phyloP scores from a whole-genome alignment of 2,329 filamentous ascomycete species.

The Hypoxylon sp. region DNA sequence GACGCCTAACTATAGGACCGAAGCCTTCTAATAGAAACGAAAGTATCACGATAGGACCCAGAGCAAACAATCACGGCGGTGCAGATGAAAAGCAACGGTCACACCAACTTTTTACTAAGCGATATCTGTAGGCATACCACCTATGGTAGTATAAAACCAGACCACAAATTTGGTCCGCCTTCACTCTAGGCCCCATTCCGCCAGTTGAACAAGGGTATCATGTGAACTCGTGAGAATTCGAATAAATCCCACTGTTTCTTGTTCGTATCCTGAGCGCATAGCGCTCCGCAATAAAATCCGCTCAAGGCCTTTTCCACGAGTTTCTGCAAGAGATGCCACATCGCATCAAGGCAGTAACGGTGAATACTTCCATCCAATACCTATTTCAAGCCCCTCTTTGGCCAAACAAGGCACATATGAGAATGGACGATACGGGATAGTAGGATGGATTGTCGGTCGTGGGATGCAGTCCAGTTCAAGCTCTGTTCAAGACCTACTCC shows the following conservation, averaged over 20 bases:
- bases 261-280: slow-evolving; percentile 12
- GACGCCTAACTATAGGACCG: neutral
- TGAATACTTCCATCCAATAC: slow-evolving; percentile 10
- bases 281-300: neutral
- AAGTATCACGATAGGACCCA: neutral
- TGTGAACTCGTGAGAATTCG: slow-evolving; percentile 39
- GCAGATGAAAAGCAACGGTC: slow-evolving; percentile 10
- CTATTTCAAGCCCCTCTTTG: slow-evolving; percentile 5
- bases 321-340: neutral
- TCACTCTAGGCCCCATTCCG: slow-evolving; percentile 38
- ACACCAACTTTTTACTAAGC: slow-evolving; percentile 12
- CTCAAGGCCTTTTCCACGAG: neutral
- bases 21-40: neutral
- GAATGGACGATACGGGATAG: slow-evolving; percentile 7
- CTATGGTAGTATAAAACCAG: slow-evolving; percentile 21
- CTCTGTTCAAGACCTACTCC: slow-evolving; percentile 48
- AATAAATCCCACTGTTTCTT: slow-evolving; percentile 35
- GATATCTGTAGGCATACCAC: slow-evolving; percentile 26
- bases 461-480: slow-evolving; percentile 22
- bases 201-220: slow-evolving; percentile 40
- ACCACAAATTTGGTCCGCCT: slow-evolving; percentile 38
- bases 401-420: slow-evolving; percentile 7
- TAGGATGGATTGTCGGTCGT: slow-evolving; percentile 16
- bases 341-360: slow-evolving; percentile 1
- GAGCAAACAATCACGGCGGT: neutral